These are phyloP conservation scores for Diaporthe sp. DNA, from an alignment of 2,329 filamentous ascomycete species.

Conservation along the genomic window DNA sequence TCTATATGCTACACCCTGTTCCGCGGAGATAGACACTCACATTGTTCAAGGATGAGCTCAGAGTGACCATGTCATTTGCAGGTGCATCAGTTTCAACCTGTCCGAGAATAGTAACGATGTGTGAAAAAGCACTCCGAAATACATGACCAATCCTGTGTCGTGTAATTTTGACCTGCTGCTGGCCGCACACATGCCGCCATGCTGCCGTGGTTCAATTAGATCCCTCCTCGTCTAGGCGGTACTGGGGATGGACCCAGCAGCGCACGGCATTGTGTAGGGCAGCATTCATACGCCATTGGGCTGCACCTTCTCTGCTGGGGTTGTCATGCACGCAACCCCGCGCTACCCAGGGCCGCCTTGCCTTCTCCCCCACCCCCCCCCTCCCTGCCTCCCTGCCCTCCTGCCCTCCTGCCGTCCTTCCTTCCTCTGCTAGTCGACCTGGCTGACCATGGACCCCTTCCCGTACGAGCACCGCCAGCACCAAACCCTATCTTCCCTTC, in stretches of 20 bases:
- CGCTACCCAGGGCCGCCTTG: neutral
- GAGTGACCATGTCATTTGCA: neutral
- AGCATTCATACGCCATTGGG: conserved; percentile 20
- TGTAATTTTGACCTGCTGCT: neutral
- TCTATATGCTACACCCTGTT: neutral
- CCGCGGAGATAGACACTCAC: neutral
- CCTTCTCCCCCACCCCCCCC: neutral
- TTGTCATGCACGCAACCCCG: conserved; percentile 25
- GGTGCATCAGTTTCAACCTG: neutral
- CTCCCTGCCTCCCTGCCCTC: neutral
- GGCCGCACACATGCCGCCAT: neutral
- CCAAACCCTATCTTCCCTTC: neutral
- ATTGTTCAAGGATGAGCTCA: neutral
- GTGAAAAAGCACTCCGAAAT: neutral
- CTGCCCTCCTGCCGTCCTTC: neutral
- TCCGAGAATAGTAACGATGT: conserved; percentile 7
- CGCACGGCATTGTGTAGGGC: conserved; percentile 13
- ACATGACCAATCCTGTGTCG: conserved; percentile 20
- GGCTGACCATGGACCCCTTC: neutral
- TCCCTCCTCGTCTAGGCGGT: neutral
- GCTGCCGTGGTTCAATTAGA: neutral
- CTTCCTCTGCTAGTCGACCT: neutral
- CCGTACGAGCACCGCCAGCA: neutral
- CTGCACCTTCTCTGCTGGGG: conserved; percentile 14
- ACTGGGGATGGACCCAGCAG: neutral